Conservation (phyloP, 2,329 filamentous ascomycete genomes). For the Ampelomyces quisqualis region DNA sequence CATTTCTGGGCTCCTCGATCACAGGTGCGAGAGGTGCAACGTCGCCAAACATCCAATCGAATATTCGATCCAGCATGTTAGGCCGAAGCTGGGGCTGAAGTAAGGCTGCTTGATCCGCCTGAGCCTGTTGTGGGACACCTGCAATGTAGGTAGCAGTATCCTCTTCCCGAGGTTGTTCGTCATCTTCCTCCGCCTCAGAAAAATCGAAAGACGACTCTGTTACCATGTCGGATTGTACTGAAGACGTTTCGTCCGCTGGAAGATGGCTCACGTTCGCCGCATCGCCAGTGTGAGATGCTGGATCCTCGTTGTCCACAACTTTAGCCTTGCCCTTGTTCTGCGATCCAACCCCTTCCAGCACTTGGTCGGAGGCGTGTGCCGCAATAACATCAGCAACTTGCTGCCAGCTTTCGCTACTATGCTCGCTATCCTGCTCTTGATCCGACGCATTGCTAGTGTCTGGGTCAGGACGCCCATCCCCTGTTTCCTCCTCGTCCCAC, state of each 20-base stretch:
- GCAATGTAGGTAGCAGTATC: conserved; percentile 6
- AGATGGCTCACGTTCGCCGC: not conserved
- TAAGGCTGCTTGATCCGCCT: conserved; percentile 10
- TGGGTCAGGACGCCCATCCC: conserved; percentile 2
- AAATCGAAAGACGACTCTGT: conserved; percentile 2
- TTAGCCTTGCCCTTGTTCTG: conserved; percentile 35
- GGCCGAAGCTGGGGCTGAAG: conserved; percentile 15
- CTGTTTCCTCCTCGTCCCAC: conserved; percentile 31
- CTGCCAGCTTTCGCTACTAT: conserved; percentile 46
- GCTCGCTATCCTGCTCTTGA: conserved; percentile 38
- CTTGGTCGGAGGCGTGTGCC: conserved; percentile 31
- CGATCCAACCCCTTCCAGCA: conserved; percentile 23
- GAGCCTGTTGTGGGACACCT: conserved; percentile 4
- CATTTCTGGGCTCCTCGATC: conserved; percentile 45
- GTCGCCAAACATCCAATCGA: conserved; percentile 54
- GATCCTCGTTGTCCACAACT: conserved; percentile 5
- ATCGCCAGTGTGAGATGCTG: not conserved
- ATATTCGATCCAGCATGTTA: conserved; percentile 33
- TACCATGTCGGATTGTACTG: conserved; percentile 5
- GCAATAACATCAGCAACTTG: conserved; percentile 35
- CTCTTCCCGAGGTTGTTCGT: conserved; percentile 4
- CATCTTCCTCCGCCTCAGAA: conserved; percentile 2
- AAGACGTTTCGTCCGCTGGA: conserved; percentile 7
- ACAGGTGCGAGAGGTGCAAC: conserved; percentile 37
- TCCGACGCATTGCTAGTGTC: conserved; percentile 17